Conservation (phyloP, 768 basidiomycete genomes). For the Amanita phalloides region DNA sequence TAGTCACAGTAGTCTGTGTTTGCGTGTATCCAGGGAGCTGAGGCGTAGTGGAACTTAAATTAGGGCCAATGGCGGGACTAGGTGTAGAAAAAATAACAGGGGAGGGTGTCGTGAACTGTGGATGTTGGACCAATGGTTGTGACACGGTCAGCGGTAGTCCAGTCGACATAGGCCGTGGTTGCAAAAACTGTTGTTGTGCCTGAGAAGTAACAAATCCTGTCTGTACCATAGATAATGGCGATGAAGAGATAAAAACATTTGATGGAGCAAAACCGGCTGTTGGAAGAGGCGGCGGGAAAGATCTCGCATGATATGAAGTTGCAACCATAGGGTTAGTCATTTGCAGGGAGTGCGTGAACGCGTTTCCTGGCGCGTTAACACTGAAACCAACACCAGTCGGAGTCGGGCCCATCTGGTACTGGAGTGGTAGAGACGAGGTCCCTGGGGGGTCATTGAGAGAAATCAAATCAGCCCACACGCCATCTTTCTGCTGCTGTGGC, state of each 20-base stretch:
- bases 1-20: not conserved
- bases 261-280: not conserved
- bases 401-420: slow-evolving; percentile 20
- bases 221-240: not conserved
- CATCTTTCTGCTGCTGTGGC: slow-evolving; percentile 17
- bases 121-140: not conserved
- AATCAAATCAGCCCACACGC: slow-evolving; percentile 51
- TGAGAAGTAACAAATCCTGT: slow-evolving; percentile 2
- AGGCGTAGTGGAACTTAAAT: not conserved
- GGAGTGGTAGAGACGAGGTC: slow-evolving; percentile 44
- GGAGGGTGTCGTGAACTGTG: not conserved
- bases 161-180: slow-evolving; percentile 5
- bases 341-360: not conserved
- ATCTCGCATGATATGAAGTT: not conserved
- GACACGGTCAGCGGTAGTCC: not conserved
- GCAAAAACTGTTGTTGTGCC: slow-evolving; percentile 6
- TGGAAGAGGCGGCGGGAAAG: not conserved
- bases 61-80: slow-evolving; percentile 2
- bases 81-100: slow-evolving; percentile 2
- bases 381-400: not conserved
- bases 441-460: slow-evolving; percentile 31
- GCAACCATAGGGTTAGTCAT: not conserved
- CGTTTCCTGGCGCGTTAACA: not conserved
- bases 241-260: not conserved
- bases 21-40: slow-evolving; percentile 1